Evolutionary conservation across 2,329 filamentous ascomycete genomes (phyloP), one percentile per base, ranked within the genome.

Genomic region (Fusarium pininemorale): DNA sequence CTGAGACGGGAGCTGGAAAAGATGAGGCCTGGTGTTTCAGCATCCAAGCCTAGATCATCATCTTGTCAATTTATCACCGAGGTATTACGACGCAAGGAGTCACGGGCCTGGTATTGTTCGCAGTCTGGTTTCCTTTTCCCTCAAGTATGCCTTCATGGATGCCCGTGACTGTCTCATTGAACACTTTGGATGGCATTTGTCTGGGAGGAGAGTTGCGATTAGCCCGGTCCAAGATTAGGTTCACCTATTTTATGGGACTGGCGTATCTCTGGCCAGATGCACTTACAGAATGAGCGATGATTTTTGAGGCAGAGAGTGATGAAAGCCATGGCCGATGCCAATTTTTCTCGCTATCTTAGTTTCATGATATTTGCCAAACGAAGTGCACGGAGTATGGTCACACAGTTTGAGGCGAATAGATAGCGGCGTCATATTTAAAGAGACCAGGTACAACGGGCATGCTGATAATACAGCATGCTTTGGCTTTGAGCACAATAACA

Each of bases 401-500:
- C 44, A 37, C 42, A 44, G 32, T 42, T 59, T 39, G 32, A 51
- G 54, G 39, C 44, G 47, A 75, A 64, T 57, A 55, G 47, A 68
- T 32, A 53, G 55, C 35, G 53, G 35, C 51, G 45, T 30, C 51
- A 58, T 62, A 42, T 63, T 48, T 60, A 71, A 15, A 35, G 54
- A 72, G 61, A n/a, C 28, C 48, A 61, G 48, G 39, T 54, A 63
- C 45, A 51, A 48, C 37, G 58, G 54, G 58, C 53, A 67, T 32
- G 55, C 60, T 60, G 58, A 55, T 51, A 56, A 50, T 65, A 62
- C 32, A 24, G 67, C 57, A 53, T 56, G 39, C 35, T 38, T 60
- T 61, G 50, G n/a, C 60, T 73, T 65, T 61, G 55, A 22, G 51
- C 56, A 28, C 39, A 63, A 70, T 51, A 60, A 44, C 37, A 74